Evolutionary conservation across 2,329 filamentous ascomycete species (phyloP).

Genomic region (Ophiostoma populinum): DNA sequence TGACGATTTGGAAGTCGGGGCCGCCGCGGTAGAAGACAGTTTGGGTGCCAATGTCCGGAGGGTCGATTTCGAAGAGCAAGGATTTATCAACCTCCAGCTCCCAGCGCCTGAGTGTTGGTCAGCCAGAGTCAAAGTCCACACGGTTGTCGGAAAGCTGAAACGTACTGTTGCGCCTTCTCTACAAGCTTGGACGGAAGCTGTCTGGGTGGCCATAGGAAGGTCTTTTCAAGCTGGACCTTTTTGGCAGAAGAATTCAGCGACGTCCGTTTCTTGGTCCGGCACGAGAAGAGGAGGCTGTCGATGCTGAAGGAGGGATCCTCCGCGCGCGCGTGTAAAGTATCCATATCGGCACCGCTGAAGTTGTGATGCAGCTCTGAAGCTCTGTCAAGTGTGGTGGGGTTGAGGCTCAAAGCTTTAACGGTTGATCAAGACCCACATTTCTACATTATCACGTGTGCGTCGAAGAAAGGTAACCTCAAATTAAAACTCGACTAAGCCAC

Average conservation of each 20-base stretch:
- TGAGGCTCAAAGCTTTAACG: no score
- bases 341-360: conserved; percentile 3
- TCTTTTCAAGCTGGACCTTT: conserved; percentile 53
- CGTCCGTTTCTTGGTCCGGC: conserved; percentile 4
- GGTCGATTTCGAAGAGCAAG: conserved; percentile 73
- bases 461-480: no score
- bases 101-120: conserved; percentile 37
- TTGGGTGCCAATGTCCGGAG: conserved; percentile 86
- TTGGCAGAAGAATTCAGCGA: conserved; percentile 28
- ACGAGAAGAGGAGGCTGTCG: conserved; percentile 8
- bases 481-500: no score
- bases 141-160: background rate
- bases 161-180: conserved; percentile 65
- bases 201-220: conserved; percentile 63
- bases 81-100: conserved; percentile 63
- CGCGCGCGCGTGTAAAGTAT: conserved; percentile 4
- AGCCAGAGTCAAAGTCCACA: conserved; percentile 3
- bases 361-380: background rate
- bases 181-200: conserved; percentile 76
- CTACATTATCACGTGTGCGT: no score
- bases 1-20: conserved; percentile 78
- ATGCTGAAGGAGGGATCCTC: conserved; percentile 7
- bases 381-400: no score
- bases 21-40: conserved; percentile 85
- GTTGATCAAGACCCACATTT: no score